Percentiles rank a stretch among this genome's conserved stretches.
Conservation (phyloP, 208 protist genomes). For the Leishmania guyanensis region DNA sequence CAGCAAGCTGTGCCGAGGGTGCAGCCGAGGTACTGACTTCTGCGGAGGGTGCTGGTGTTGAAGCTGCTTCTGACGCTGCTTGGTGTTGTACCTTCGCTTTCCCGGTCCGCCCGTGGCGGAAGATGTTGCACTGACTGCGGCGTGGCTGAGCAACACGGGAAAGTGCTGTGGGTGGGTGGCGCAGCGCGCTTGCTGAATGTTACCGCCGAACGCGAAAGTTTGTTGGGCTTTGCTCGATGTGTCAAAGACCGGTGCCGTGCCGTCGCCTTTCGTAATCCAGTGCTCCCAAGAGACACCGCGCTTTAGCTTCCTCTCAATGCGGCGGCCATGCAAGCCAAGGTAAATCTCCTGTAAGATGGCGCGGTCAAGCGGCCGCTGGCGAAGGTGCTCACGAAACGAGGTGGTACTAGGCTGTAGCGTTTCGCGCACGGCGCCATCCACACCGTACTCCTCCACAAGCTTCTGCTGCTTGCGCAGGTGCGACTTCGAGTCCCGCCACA, state of each 20-base stretch:
- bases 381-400: constrained; percentile 74
- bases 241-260: constrained; percentile 84
- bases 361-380: constrained; percentile 76
- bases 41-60: not conserved
- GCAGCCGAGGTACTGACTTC: not conserved
- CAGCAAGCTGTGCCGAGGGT: constrained; percentile 34
- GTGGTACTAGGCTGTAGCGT: constrained; percentile 56
- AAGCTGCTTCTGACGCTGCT: not conserved
- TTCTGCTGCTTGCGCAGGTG: constrained; percentile 79
- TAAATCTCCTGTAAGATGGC: constrained; percentile 93
- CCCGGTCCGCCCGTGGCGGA: not conserved
- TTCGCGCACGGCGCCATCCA: constrained; percentile 83
- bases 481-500: constrained; percentile 75
- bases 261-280: constrained; percentile 92
- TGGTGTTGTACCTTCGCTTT: not conserved
- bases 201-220: constrained; percentile 86
- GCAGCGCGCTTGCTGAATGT: constrained; percentile 46
- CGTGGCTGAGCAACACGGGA: constrained; percentile 37
- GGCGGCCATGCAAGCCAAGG: constrained; percentile 74
- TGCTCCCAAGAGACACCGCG: constrained; percentile 88
- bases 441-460: constrained; percentile 67
- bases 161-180: constrained; percentile 76
- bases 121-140: not conserved
- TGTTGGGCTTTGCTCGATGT: constrained; percentile 82
- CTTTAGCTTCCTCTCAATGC: constrained; percentile 84